phyloP scores from a whole-genome alignment of 192 early-diverging fungal genomes.

The Coemansia sp. region DNA sequence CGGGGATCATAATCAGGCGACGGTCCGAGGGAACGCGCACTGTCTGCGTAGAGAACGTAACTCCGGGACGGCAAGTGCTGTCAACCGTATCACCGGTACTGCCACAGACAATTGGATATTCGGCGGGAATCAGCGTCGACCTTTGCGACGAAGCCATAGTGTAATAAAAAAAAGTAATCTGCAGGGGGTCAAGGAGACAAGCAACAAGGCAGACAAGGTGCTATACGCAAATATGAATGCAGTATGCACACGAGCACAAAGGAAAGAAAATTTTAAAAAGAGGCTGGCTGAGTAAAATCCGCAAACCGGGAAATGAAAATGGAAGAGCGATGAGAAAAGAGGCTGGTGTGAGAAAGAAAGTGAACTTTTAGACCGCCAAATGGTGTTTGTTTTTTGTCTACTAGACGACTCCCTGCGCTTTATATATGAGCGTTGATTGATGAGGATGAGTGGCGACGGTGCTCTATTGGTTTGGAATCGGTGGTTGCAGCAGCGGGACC shows the following conservation, averaged over 20 bases:
- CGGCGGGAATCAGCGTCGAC: slow-evolving; percentile 12
- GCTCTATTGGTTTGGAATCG: not conserved
- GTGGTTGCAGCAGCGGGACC: not conserved
- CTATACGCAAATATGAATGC: slow-evolving; percentile 1
- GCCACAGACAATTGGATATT: slow-evolving; percentile 18
- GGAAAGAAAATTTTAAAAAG: slow-evolving; percentile 4
- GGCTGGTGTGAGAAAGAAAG: not conserved
- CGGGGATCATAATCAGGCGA: slow-evolving; percentile 33
- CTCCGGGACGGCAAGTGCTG: slow-evolving; percentile 17
- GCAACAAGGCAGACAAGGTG: not conserved
- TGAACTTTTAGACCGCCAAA: slow-evolving; percentile 8
- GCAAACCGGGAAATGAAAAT: slow-evolving; percentile 14
- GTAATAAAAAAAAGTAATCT: not conserved
- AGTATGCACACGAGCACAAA: slow-evolving; percentile 8
- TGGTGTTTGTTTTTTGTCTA: not conserved
- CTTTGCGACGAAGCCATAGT: slow-evolving; percentile 1
- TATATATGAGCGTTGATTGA: not conserved
- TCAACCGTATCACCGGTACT: slow-evolving; percentile 1
- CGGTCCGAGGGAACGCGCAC: slow-evolving; percentile 33
- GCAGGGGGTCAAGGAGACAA: not conserved
- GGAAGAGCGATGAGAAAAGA: slow-evolving; percentile 2
- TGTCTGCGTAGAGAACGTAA: slow-evolving; percentile 23
- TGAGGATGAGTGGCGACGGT: not conserved
- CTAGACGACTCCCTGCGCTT: not conserved
- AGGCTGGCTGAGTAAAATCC: slow-evolving; percentile 2